Percentiles rank a stretch among this genome's conserved stretches.
Conservation (phyloP, 208 protist species). For the Naegleria fowleri region DNA sequence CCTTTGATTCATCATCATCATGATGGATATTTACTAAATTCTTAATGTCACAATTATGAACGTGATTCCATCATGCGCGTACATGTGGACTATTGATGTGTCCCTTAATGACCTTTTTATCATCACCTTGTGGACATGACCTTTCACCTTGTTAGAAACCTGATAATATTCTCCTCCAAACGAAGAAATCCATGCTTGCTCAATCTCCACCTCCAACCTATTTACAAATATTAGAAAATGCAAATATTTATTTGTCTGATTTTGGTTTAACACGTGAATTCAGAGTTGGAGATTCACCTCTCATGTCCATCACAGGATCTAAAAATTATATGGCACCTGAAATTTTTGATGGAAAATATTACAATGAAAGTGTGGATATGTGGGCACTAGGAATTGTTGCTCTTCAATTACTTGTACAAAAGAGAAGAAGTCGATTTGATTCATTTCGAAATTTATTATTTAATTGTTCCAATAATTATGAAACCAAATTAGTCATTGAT, state of each 20-base stretch:
- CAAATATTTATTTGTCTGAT: not conserved
- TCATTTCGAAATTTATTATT: not conserved
- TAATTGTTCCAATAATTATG: not conserved
- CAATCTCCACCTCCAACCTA: not conserved
- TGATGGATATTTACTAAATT: too few species aligned
- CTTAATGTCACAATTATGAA: too few species aligned
- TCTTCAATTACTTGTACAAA: constrained; percentile 18
- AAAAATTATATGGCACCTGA: constrained; percentile 21
- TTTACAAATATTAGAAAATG: not conserved
- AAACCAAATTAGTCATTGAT: not conserved
- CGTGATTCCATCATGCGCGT: too few species aligned
- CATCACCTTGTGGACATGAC: too few species aligned
- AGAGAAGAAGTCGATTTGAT: not conserved
- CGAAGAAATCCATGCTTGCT: not conserved
- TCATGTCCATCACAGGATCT: not conserved
- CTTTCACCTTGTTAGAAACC: not conserved
- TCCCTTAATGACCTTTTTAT: not conserved
- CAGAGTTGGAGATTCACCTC: not conserved
- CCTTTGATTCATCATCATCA: too few species aligned
- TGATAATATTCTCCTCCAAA: not conserved
- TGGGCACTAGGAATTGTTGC: constrained; percentile 11
- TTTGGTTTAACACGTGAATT: constrained; percentile 11
- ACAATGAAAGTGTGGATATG: constrained; percentile 12
- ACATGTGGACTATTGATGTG: too few species aligned
- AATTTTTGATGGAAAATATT: not conserved